Percentiles rank a stretch among this genome's conserved stretches.
phyloP scores from a whole-genome alignment of 306 rosid genomes.

The Vigna reflexopilosa region DNA sequence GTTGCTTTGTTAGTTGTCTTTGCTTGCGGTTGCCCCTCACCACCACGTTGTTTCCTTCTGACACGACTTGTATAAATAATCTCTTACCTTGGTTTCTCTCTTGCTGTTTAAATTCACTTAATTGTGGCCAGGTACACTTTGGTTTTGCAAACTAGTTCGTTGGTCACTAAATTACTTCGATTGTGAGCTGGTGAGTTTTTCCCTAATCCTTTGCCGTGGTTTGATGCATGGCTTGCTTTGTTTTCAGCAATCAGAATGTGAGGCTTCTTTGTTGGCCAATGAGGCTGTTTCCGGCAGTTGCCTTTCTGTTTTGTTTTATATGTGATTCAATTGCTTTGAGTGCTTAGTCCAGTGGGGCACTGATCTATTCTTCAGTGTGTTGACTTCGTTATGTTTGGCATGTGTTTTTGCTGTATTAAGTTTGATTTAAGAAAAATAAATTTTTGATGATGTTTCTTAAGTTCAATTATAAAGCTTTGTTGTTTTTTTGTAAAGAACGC shows the following conservation, averaged over 20 bases:
- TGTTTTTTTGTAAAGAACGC: neutral
- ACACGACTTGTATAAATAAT: slow-evolving; percentile 32
- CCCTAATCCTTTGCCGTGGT: slow-evolving; percentile 16
- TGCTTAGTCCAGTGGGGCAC: too few species aligned
- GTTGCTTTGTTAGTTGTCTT: slow-evolving; percentile 53
- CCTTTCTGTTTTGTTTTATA: neutral
- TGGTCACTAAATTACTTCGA: slow-evolving; percentile 52
- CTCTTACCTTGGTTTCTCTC: slow-evolving; percentile 39
- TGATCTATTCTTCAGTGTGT: too few species aligned
- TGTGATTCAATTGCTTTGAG: too few species aligned
- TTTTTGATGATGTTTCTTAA: neutral
- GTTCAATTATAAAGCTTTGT: neutral
- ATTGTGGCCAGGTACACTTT: slow-evolving; percentile 61
- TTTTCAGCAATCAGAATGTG: neutral
- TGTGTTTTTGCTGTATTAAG: too few species aligned
- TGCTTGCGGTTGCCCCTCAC: slow-evolving; percentile 55
- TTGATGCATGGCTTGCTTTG: slow-evolving; percentile 17
- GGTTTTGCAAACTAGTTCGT: slow-evolving; percentile 50
- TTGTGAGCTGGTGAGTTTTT: slow-evolving; percentile 66
- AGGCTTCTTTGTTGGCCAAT: slow-evolving; percentile 29
- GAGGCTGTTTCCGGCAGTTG: neutral
- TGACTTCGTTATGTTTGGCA: too few species aligned
- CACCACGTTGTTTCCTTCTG: slow-evolving; percentile 53
- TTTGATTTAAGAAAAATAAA: neutral
- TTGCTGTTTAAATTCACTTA: slow-evolving; percentile 36